These are phyloP conservation scores for Petasospora fabianii DNA, from an alignment of 1,139 yeast species.

Conservation along the genomic window DNA sequence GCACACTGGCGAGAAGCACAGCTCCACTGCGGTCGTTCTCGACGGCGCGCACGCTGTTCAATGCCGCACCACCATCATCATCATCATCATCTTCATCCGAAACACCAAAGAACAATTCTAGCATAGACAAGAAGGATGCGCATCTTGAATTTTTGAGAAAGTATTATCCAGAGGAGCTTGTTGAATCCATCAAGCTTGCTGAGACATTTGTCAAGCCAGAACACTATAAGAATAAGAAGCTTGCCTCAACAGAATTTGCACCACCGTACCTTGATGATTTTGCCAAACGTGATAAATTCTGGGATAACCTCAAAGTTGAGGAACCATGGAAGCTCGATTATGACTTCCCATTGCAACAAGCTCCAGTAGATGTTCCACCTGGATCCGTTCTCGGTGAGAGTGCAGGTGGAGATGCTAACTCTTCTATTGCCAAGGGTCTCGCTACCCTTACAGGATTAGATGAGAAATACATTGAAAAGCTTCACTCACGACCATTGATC, in stretches of 20 bases:
- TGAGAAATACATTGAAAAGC: constrained; percentile 56
- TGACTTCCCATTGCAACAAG: constrained; percentile 40
- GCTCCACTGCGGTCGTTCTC: not conserved
- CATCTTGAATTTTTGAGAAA: constrained; percentile 62
- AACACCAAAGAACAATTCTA: not conserved
- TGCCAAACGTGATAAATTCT: constrained; percentile 52
- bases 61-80: constrained; percentile 3
- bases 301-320: constrained; percentile 48
- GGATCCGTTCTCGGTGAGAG: constrained; percentile 18
- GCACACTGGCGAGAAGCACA: not conserved
- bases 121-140: constrained; percentile 24
- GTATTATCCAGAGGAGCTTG: constrained; percentile 72
- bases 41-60: constrained; percentile 3
- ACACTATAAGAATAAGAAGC: constrained; percentile 40
- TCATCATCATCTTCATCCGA: no score
- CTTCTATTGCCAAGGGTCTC: constrained; percentile 49
- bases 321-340: constrained; percentile 38
- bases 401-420: constrained; percentile 12
- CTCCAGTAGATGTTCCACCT: constrained; percentile 31
- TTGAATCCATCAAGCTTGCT: constrained; percentile 77
- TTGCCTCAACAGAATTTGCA: constrained; percentile 43
- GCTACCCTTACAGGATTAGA: constrained; percentile 73
- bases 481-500: constrained; percentile 64
- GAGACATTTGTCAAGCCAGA: constrained; percentile 71
- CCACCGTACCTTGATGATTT: constrained; percentile 62